Base-by-base conservation (phyloP, 345 rosid species). In the thale cress (Arabidopsis thaliana) region DNA sequence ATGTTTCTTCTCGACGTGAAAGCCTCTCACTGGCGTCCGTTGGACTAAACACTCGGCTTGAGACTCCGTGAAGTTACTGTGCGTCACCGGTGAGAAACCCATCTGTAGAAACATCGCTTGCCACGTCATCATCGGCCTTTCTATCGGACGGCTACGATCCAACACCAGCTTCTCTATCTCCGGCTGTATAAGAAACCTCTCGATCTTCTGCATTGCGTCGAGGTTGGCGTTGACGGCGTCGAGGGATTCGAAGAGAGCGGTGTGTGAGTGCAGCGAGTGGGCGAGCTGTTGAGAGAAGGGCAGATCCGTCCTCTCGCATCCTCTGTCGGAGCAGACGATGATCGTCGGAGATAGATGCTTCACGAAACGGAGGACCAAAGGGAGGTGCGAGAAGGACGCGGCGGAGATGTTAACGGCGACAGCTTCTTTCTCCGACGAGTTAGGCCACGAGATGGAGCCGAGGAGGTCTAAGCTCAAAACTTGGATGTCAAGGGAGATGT, bases 31-130 rank as follows among this genome's bases (percentile, higher is more conserved):
- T 20, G 83, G 91, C 57, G 87, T 87, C 74, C 98, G 78, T 75
- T 91, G 89, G 50, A 93, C 82, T 77, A 93, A 81, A 67, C 91
- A 89, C 61, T 93, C 97, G 3, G 97, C 98, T 62, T 93, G 98
- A 49, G 92, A 85, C 80, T 93, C 98, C 6, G 93, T 85, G 79
- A 93, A 89, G 76, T 89, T 91, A 69, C 98, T 93, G 71, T 89
- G 89, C 7, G 82, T 52, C 66, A 86, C 70, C 46, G 93, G 91
- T 4, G 85, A 78, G 76, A 93, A 88, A 25, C 97, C 98, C 20
- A 78, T 80, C 32, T 91, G 91, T 60, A 83, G 14, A 68, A 93
- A 89, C 62, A 93, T 72, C 3, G 85, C 80, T 87, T 83, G 91
- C 98, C 97, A 91, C 45, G 84, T 78, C 53, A 86, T 81, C 80